A percentile compares a stretch with the other conserved stretches of the same genome.
Conservation (phyloP, 163 green algal genomes). For the Scenedesmus sp. region DNA sequence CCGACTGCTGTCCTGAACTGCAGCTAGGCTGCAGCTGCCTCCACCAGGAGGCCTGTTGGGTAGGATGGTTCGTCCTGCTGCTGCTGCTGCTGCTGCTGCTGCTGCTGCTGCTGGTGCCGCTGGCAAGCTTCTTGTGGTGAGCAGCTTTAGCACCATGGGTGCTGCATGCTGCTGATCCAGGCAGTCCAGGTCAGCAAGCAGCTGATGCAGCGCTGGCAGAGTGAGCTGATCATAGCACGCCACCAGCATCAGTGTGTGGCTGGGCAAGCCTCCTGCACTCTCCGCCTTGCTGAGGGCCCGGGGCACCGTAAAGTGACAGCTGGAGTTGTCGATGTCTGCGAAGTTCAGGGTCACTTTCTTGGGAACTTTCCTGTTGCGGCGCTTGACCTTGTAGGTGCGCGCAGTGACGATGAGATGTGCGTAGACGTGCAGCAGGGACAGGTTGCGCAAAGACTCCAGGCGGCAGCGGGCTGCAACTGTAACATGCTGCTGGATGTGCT, state of each 20-base stretch:
- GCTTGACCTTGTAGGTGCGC: background rate
- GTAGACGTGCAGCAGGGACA: slow-evolving; percentile 30
- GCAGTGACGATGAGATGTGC: slow-evolving; percentile 15
- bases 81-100: slow-evolving; percentile 11
- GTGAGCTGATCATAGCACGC: background rate
- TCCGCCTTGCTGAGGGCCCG: background rate
- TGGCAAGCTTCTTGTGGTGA: background rate
- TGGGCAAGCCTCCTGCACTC: background rate
- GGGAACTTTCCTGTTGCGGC: slow-evolving; percentile 3
- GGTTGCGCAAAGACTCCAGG: slow-evolving; percentile 27
- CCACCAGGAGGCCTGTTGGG: background rate
- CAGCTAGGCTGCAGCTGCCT: background rate
- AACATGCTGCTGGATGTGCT: background rate
- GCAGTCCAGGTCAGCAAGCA: slow-evolving; percentile 34
- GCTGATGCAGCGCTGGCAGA: background rate
- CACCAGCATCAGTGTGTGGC: background rate
- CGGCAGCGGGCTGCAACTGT: background rate
- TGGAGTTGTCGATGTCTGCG: background rate
- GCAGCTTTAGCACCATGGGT: slow-evolving; percentile 28
- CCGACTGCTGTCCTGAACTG: background rate
- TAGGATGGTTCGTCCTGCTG: background rate
- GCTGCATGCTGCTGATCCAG: slow-evolving; percentile 40
- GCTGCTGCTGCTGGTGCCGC: background rate
- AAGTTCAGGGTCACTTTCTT: slow-evolving; percentile 6
- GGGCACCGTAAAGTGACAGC: background rate